Evolutionary conservation across 192 early-diverging fungal genomes (phyloP).

Genomic region (Lobulomyces angularis): DNA sequence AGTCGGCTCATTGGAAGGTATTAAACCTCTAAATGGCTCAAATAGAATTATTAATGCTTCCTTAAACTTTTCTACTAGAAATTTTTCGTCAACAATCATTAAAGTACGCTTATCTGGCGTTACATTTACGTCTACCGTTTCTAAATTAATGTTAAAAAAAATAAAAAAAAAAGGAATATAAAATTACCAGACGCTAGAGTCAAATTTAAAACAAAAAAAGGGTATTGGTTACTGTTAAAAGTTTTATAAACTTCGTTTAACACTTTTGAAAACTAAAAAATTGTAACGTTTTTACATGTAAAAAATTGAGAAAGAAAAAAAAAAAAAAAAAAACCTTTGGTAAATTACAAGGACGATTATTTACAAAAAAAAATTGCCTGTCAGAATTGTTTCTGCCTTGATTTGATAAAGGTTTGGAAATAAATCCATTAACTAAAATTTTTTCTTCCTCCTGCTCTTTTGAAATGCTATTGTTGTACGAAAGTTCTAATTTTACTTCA

Average conservation of each 20-base stretch:
- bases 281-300: not conserved
- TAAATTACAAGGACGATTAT: slow-evolving; percentile 75
- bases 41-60: slow-evolving; percentile 32
- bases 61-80: slow-evolving; percentile 30
- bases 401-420: slow-evolving; percentile 40
- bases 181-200: slow-evolving; percentile 34
- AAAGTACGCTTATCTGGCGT: slow-evolving; percentile 91
- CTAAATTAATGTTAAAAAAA: slow-evolving; percentile 13
- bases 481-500: slow-evolving; percentile 33
- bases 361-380: slow-evolving; percentile 80
- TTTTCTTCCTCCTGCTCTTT: slow-evolving; percentile 2
- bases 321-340: slow-evolving; percentile 43
- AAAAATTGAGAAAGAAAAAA: not conserved
- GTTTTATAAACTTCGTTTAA: slow-evolving; percentile 72
- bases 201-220: slow-evolving; percentile 62
- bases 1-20: slow-evolving; percentile 11
- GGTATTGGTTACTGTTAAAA: slow-evolving; percentile 61
- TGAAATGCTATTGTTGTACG: slow-evolving; percentile 10
- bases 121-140: slow-evolving; percentile 78
- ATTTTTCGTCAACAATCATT: slow-evolving; percentile 65
- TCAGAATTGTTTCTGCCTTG: slow-evolving; percentile 63
- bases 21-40: slow-evolving; percentile 36
- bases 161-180: slow-evolving; percentile 1
- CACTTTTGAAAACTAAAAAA: slow-evolving; percentile 41
- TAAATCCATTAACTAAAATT: slow-evolving; percentile 12